phyloP scores from a whole-genome alignment of 352 stramenopile species.

The Elongisporangium senticosum region DNA sequence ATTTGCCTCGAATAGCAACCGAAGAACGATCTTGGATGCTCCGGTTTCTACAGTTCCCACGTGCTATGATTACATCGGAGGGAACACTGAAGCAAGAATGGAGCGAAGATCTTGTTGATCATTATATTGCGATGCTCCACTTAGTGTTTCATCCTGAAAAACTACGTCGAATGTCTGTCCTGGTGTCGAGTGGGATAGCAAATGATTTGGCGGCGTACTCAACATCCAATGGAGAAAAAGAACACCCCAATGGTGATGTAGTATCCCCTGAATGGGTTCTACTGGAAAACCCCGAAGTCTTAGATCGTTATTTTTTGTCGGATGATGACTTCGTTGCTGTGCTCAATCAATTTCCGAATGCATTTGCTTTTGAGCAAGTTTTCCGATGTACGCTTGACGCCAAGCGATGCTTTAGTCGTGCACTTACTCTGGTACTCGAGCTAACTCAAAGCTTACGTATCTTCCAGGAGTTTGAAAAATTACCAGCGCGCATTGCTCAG shows the following conservation, averaged over 20 bases:
- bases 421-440: constrained; percentile 68
- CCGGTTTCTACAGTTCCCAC: constrained; percentile 76
- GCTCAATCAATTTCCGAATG: constrained; percentile 82
- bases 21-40: constrained; percentile 80
- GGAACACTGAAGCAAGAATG: constrained; percentile 56
- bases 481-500: constrained; percentile 63
- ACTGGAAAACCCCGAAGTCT: constrained; percentile 74
- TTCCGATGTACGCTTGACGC: constrained; percentile 63
- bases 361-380: constrained; percentile 73
- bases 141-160: constrained; percentile 84
- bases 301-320: constrained; percentile 76
- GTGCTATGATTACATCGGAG: constrained; percentile 46
- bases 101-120: constrained; percentile 78
- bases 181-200: constrained; percentile 58
- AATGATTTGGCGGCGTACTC: constrained; percentile 13
- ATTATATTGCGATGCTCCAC: constrained; percentile 84
- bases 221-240: constrained; percentile 17
- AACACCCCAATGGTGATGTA: constrained; percentile 8
- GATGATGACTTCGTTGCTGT: constrained; percentile 84
- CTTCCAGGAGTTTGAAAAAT: constrained; percentile 83
- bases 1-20: constrained; percentile 69
- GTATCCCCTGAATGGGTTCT: constrained; percentile 77
- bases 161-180: constrained; percentile 54
- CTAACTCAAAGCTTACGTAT: constrained; percentile 58
- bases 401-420: constrained; percentile 76